These are phyloP conservation scores for Gossypium herbaceum DNA, from an alignment of 345 rosid species.

Conservation along the genomic window DNA sequence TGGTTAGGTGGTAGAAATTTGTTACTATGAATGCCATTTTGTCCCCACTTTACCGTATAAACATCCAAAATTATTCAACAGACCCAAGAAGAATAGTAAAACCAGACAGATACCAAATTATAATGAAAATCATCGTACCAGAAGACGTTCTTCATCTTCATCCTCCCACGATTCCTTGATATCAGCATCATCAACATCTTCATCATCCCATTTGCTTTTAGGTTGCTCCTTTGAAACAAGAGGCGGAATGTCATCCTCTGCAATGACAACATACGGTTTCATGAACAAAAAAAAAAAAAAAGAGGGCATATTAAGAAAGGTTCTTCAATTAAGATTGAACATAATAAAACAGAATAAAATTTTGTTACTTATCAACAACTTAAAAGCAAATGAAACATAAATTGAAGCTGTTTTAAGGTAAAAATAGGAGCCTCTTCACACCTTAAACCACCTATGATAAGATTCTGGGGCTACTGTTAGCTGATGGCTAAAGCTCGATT, in stretches of 20 bases:
- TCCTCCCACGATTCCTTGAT: constrained; percentile 98
- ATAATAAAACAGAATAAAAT: background rate
- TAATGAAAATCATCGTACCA: constrained; percentile 37
- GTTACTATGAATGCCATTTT: background rate
- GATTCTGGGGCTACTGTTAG: background rate
- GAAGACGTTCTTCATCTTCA: constrained; percentile 81
- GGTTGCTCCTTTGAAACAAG: constrained; percentile 44
- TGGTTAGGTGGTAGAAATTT: background rate
- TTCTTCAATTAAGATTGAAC: background rate
- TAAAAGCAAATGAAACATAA: background rate
- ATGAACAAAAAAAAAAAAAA: background rate
- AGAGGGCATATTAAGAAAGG: background rate
- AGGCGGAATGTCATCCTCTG: constrained; percentile 73
- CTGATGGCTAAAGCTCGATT: background rate
- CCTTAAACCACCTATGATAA: background rate
- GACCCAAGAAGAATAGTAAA: background rate
- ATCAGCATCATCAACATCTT: constrained; percentile 76
- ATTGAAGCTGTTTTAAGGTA: background rate
- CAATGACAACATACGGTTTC: background rate
- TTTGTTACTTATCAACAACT: background rate
- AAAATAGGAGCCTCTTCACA: background rate
- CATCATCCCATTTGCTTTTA: constrained; percentile 81
- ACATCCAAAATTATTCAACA: background rate
- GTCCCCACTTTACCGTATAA: background rate
- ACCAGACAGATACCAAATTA: background rate